phyloP scores from a whole-genome alignment of 495 filamentous ascomycete genomes.

The Penicillium taxi region DNA sequence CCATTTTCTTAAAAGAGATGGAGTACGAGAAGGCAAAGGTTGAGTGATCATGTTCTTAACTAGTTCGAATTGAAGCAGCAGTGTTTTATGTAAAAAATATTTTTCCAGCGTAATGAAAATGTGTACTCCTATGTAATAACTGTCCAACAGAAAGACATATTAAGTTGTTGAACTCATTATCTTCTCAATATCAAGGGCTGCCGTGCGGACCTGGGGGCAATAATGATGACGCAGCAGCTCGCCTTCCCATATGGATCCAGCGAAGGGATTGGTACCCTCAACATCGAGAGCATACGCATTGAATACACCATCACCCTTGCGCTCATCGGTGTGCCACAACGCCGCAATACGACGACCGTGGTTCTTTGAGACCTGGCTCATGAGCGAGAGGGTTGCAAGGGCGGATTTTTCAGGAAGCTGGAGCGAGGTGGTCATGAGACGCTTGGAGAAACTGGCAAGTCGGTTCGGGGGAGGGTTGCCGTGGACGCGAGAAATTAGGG shows the following conservation, averaged over 20 bases:
- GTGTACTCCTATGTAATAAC: too few species aligned
- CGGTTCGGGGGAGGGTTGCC: slow-evolving; percentile 63
- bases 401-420: slow-evolving; percentile 85
- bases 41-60: too few species aligned
- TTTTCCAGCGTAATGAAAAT: too few species aligned
- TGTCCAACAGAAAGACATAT: too few species aligned
- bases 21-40: too few species aligned
- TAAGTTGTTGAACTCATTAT: slow-evolving; percentile 34
- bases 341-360: slow-evolving; percentile 61
- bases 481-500: slow-evolving; percentile 47
- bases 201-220: slow-evolving; percentile 74
- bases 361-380: slow-evolving; percentile 64
- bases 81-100: too few species aligned
- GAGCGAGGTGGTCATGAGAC: slow-evolving; percentile 69
- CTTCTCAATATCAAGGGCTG: slow-evolving; percentile 64
- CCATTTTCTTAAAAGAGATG: too few species aligned
- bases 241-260: slow-evolving; percentile 86
- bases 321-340: slow-evolving; percentile 83
- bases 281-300: slow-evolving; percentile 49
- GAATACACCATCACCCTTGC: slow-evolving; percentile 71
- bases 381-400: slow-evolving; percentile 63
- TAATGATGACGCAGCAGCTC: slow-evolving; percentile 81
- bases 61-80: too few species aligned
- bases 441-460: slow-evolving; percentile 89
- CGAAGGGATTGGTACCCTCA: slow-evolving; percentile 81